Evolutionary conservation across 1,139 yeast species (phyloP), one percentile per base, ranked within the genome.

Genomic region (Arxiozyma heterogenica): DNA sequence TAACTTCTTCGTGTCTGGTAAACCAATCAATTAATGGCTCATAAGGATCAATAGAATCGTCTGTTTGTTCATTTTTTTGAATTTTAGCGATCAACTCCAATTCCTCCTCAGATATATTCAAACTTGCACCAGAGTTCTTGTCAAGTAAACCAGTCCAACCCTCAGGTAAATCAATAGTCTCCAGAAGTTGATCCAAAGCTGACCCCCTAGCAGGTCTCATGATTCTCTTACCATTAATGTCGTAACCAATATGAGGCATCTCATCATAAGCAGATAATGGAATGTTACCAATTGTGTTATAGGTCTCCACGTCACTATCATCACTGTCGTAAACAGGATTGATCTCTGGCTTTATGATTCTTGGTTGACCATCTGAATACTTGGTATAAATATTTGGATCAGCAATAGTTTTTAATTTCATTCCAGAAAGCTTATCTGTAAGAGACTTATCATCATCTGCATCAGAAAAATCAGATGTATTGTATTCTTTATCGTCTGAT

Each of bases 171-270:
- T 93, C 98, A 59, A 94, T 93, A 38, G 84, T 77, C 64, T 93
- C 98, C 60, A 94, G 75, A 59, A 93, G 77, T 62, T 84, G 86
- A 66, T 93, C 98, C 62, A 94, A 77, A 1, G 98, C 98, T 54
- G 95, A 83, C 9, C 96, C 96, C 66, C 88, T 86, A 18, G 98
- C 98, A 15, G 99, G 99, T 71, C 99, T 82, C 98, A 94, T 91
- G 64, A 93, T 90, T 66, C 98, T 82, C 70, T 90, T 91, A 66
- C 99, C 98, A 69, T 94, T 94, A 65, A 93, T 90, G 70, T 90
- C 94, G 71, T 93, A 93, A 54, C 98, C 98, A 60, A 93, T 83
- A 69, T 94, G 98, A 1, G 98, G 98, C 84, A 86, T 86, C 69
- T 90, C 95, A 53, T 93, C 99, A 68, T 93, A 93, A 1, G 96